A percentile compares a stretch with the other conserved stretches of the same genome.
Conservation (phyloP, 2,329 filamentous ascomycete genomes). For the Ophiostoma pallidulum region DNA sequence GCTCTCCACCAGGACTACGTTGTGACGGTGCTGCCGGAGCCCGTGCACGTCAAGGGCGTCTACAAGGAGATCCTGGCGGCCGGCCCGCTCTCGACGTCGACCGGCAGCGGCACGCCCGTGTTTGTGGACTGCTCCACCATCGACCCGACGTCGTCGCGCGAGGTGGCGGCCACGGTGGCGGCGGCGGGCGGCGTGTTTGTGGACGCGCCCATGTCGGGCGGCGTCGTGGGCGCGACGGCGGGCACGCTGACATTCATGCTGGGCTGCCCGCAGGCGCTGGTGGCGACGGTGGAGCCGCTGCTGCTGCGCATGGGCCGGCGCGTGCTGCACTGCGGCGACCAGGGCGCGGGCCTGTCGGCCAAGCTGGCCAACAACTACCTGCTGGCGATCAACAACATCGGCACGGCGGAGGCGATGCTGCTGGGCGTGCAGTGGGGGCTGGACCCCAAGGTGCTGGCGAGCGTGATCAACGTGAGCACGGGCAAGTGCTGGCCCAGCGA, state of each 20-base stretch:
- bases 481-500: constrained; percentile 96
- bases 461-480: constrained; percentile 86
- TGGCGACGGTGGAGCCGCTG: constrained; percentile 57
- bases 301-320: constrained; percentile 77
- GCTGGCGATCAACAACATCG: constrained; percentile 83
- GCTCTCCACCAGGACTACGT: constrained; percentile 57
- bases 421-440: constrained; percentile 52
- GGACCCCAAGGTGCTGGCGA: constrained; percentile 57
- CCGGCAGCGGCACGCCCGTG: constrained; percentile 46
- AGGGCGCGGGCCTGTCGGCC: constrained; percentile 77
- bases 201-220: constrained; percentile 94
- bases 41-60: constrained; percentile 75
- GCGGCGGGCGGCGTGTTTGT: constrained; percentile 58
- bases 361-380: constrained; percentile 98
- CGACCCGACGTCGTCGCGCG: constrained; percentile 73
- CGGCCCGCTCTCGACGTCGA: constrained; percentile 35
- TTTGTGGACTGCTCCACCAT: constrained; percentile 98
- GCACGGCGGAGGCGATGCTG: constrained; percentile 57
- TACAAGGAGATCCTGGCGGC: constrained; percentile 65
- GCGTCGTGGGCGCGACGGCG: constrained; percentile 80
- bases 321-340: constrained; percentile 74
- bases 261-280: constrained; percentile 53
- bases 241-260: constrained; percentile 96
- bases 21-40: constrained; percentile 83
- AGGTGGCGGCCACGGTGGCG: constrained; percentile 60